These are phyloP conservation scores for Neurospora tetraspora DNA, from an alignment of 495 filamentous ascomycete species.

Conservation along the genomic window DNA sequence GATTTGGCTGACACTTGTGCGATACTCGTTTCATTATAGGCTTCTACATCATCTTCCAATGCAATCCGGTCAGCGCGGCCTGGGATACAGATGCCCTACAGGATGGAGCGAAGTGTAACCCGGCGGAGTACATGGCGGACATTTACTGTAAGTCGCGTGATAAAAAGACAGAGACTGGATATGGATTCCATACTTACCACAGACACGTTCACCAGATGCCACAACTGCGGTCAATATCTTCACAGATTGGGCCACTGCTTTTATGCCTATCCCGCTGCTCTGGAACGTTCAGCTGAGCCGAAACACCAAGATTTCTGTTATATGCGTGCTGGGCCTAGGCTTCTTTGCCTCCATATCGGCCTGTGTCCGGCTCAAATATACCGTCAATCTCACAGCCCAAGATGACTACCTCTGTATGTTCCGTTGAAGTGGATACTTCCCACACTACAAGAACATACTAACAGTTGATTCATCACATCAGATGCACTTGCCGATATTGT, in stretches of 20 bases:
- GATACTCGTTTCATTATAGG: background rate
- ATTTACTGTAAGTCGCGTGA: background rate
- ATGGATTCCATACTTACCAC: background rate
- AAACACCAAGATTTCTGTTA: background rate
- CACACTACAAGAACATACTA: background rate
- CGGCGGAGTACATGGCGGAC: background rate
- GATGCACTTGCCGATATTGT: background rate
- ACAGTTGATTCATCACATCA: background rate
- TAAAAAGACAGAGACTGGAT: background rate
- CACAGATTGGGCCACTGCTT: background rate
- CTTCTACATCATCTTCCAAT: background rate
- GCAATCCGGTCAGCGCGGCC: background rate
- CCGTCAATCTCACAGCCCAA: background rate
- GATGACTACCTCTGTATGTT: background rate
- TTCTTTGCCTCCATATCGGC: background rate
- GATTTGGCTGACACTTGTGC: background rate
- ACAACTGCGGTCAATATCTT: background rate
- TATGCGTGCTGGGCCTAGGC: background rate
- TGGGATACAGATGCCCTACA: background rate
- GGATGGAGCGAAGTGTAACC: background rate
- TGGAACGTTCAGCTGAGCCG: background rate
- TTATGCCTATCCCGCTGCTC: background rate
- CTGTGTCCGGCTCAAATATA: background rate
- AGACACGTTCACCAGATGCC: background rate
- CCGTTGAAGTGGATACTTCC: background rate